Evolutionary conservation across 768 basidiomycete species (phyloP).

Genomic region (Pleurotus salmoneostramineus): DNA sequence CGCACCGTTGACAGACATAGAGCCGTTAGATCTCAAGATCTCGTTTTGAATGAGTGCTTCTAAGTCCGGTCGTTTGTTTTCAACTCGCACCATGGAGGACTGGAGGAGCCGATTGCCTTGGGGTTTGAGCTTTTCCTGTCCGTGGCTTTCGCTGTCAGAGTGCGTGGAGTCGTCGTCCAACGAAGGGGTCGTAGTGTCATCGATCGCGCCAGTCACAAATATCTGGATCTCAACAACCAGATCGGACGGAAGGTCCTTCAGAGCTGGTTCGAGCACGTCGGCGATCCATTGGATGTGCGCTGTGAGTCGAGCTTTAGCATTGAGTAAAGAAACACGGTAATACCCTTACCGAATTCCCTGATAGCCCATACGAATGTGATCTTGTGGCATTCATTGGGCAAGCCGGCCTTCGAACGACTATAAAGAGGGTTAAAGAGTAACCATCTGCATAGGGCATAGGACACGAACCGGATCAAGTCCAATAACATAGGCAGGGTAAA

Average conservation of each 20-base stretch:
- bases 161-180: conserved; percentile 16
- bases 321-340: not conserved
- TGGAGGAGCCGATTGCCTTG: conserved; percentile 16
- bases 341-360: conserved; percentile 30
- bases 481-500: conserved; percentile 42
- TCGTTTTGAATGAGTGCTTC: conserved; percentile 30
- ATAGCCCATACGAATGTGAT: conserved; percentile 43
- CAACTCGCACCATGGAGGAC: conserved; percentile 20
- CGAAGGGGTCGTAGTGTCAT: conserved; percentile 13
- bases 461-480: conserved; percentile 34
- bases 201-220: conserved; percentile 29
- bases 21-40: conserved; percentile 23
- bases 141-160: conserved; percentile 13
- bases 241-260: conserved; percentile 22
- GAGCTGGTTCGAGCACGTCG: conserved; percentile 26
- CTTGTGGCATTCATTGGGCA: conserved; percentile 20
- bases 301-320: conserved; percentile 1
- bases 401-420: conserved; percentile 22
- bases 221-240: conserved; percentile 35
- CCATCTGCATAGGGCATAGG: not conserved
- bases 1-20: conserved; percentile 39
- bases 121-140: conserved; percentile 8
- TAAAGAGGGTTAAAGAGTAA: not conserved
- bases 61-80: conserved; percentile 41
- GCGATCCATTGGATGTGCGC: conserved; percentile 45